Evolutionary conservation across 345 rosid genomes (phyloP), one percentile per base, ranked within the genome.

Genomic region (Ceriops zippeliana): DNA sequence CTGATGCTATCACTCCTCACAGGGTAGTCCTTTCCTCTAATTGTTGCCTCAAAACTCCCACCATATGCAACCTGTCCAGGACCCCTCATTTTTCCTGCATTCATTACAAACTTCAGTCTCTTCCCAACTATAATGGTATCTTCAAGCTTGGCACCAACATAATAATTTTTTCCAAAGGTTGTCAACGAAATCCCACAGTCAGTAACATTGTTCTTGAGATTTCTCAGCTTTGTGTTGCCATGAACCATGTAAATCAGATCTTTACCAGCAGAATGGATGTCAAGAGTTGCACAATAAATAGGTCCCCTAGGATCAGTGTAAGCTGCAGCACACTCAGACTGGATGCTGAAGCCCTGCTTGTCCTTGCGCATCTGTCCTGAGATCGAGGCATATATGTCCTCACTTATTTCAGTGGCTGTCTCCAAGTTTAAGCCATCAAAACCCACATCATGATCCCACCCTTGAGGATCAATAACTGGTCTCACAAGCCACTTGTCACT

Each of bases 381-480:
- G 59, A 84, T 71, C 20, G 91, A 87, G 70, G 90, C 86, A 78
- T 72, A 72, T 19, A 85, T 62, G 71, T 88, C 83, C 75, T 49
- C 79, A 57, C 78, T 80, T 11, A 83, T 38, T 76, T 86, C 91
- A 49, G 76, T 54, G 73, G 89, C 85, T 52, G 93, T 81, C 80
- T 95, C 97, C 73, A 90, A 77, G 79, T 81, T 91, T 73, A 95
- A 74, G 47, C 96, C 97, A 73, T 95, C 97, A 67, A 95, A 95
- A 20, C 99, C 91, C 20, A 91, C 90, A 76, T 91, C 99, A 46
- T 84, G 91, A 83, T 95, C 99, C 99, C 99, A 91, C 24, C 99
- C 97, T 56, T 88, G 93, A 63, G 93, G 90, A 76, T 95, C 96
- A 74, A 86, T 87, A 74, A 95, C 97, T 61, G 97, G 99, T 82